Base-by-base conservation (phyloP, 768 basidiomycete species). In the Leucocoprinus birnbaumii region DNA sequence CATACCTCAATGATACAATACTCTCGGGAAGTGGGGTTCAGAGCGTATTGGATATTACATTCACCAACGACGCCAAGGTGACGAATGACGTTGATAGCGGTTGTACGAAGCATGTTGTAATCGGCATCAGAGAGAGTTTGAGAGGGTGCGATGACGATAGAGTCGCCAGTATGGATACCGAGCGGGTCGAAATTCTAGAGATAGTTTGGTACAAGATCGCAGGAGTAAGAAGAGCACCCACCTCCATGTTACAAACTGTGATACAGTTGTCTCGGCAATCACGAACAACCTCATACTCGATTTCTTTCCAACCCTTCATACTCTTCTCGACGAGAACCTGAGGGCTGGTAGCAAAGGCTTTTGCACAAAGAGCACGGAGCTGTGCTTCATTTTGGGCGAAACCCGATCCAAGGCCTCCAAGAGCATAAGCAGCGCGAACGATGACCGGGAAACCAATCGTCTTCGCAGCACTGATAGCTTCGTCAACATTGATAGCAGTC, bases 261-360 rank as follows among this genome's bases (percentile, higher is more conserved):
- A 98, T 98, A 68, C 96, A 98, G 68, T 99, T 99, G 67, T 98
- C 92, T 59, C 91, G 80, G 74, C 94, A 98, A 71, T 99, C 96
- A 56, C 96, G 82, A 10, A 98, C 96, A 48, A 99, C 96, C 68
- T 99, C 96, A 63, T 99, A 99, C 75, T 99, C 96, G 61, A 99
- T 96, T 77, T 99, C 96, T 74, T 99, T 98, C 96, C 96, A 99
- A 2, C 96, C 96, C 74, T 98, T 98, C 96, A 98, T 98, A 63
- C 91, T 94, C 80, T 86, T 95, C 79, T 99, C 97, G 14, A 99
- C 94, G n/a, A 99, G 79, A 0, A 99, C 95, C 72, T 98, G 97
- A 42, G 96, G 94, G 63, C 92, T 94, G 13, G 94, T 98, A 43
- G 96, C 95, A 66, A 99, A 98, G 9, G 97, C 96, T 74, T 95